Evolutionary conservation across 768 basidiomycete species (phyloP).

Genomic region (Russula abietina): DNA sequence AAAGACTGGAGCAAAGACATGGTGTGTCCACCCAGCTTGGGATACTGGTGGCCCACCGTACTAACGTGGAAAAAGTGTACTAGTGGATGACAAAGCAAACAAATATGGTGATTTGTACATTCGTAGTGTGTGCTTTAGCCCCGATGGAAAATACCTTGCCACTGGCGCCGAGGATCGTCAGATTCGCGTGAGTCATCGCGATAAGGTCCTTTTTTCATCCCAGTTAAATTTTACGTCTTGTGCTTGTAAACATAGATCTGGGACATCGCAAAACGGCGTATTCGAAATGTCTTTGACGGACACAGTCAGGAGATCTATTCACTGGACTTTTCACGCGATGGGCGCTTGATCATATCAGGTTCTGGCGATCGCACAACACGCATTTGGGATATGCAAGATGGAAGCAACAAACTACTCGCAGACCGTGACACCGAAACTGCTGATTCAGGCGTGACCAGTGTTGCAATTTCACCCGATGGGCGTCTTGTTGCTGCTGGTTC

Average conservation of each 20-base stretch:
- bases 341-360: constrained; percentile 80
- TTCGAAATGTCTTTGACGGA: constrained; percentile 77
- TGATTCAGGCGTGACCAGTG: constrained; percentile 58
- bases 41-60: not conserved
- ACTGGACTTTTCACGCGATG: constrained; percentile 85
- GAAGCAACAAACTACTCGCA: constrained; percentile 39
- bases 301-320: constrained; percentile 94
- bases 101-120: constrained; percentile 85
- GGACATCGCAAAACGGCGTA: constrained; percentile 78
- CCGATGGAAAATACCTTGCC: constrained; percentile 64
- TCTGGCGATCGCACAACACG: constrained; percentile 69
- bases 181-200: constrained; percentile 59
- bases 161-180: constrained; percentile 89
- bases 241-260: constrained; percentile 56
- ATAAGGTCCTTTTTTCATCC: not conserved
- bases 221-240: not conserved
- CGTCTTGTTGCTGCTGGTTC: constrained; percentile 54
- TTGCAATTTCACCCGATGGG: constrained; percentile 55
- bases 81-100: constrained; percentile 68
- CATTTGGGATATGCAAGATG: constrained; percentile 54
- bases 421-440: constrained; percentile 45
- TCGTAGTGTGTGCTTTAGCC: constrained; percentile 74
- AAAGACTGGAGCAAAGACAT: constrained; percentile 77
- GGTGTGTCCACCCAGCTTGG: constrained; percentile 42
- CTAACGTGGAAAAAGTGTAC: constrained; percentile 43